These are phyloP conservation scores for Termitomyces sp. DNA, from an alignment of 768 basidiomycete species.

Conservation along the genomic window DNA sequence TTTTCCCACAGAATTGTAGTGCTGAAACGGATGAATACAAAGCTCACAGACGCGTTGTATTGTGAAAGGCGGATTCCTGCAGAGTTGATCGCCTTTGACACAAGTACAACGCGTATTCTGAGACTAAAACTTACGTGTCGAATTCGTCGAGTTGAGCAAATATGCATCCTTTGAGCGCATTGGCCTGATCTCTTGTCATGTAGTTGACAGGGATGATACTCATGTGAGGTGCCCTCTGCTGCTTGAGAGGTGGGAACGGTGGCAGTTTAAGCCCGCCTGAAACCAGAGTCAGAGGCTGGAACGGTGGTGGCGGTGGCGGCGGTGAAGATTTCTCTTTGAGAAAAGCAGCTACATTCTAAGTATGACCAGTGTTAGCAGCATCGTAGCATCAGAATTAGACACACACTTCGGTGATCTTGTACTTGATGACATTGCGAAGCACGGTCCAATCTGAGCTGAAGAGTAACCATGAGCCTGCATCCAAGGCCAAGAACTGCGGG, in stretches of 20 bases:
- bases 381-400: conserved; percentile 12
- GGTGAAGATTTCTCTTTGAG: conserved; percentile 36
- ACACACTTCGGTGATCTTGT: conserved; percentile 63
- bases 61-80: conserved; percentile 73
- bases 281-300: conserved; percentile 38
- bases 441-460: conserved; percentile 65
- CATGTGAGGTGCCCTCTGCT: conserved; percentile 40
- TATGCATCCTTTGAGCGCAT: conserved; percentile 50
- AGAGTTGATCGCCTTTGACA: not conserved
- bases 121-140: conserved; percentile 52
- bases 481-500: conserved; percentile 6
- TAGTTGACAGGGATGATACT: conserved; percentile 53
- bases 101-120: not conserved
- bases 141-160: conserved; percentile 70
- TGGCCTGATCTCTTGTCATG: conserved; percentile 61
- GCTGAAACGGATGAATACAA: conserved; percentile 58
- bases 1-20: conserved; percentile 80
- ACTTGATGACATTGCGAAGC: conserved; percentile 69
- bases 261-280: conserved; percentile 66
- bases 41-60: conserved; percentile 89
- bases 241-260: conserved; percentile 65
- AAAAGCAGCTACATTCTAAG: conserved; percentile 52
- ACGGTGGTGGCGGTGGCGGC: conserved; percentile 31
- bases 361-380: not conserved
- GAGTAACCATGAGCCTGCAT: conserved; percentile 10